Evolutionary conservation across 805 yeast genomes (phyloP), one percentile per base, ranked within the genome.

Genomic region (Cyberlindnera sargentensis): DNA sequence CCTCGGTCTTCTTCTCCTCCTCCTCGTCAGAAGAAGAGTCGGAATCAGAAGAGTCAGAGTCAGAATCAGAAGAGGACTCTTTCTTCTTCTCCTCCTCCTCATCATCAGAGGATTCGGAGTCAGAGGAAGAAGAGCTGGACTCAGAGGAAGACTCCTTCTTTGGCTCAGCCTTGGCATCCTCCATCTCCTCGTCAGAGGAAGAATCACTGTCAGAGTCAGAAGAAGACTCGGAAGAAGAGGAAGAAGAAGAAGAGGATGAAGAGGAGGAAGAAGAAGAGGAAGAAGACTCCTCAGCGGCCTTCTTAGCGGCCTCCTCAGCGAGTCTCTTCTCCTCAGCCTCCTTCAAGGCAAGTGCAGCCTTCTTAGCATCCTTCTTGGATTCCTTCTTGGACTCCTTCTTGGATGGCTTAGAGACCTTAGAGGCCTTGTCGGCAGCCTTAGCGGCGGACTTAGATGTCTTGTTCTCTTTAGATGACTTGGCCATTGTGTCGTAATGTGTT

Each of bases 101-200:
- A 15, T 48, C 41, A 28, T 51, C 55, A 36, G 64, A 61, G 36
- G 66, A 64, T 33, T 59, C 65, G 33, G 64, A 56, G 34, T 51
- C 56, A 42, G 66, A 58, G 33, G 53, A 45, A 6, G 44, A 47
- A 32, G 59, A 55, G 34, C 38, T 43, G 26, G 48, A 44, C 24
- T 39, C 38, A 15, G 39, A 37, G 36, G 48, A 36, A 26, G 48
- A 39, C 31, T 43, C 44, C 23, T 40, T 28, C 8, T 15, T n/a
- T 35, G 25, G 42, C 20, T 41, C 35, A 37, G 45, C 43, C 36
- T 47, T 42, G 27, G 43, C 45, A n/a, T 43, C 48, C 37, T 47
- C 40, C 25, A 27, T 45, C 37, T 48, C 52, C 35, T 43, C 47
- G 27, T 43, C 50, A 29, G 49, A 39, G 30, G 35, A 45, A 34